Conservation (phyloP, 2,329 filamentous ascomycete genomes). For the Stenocarpella maydis region DNA sequence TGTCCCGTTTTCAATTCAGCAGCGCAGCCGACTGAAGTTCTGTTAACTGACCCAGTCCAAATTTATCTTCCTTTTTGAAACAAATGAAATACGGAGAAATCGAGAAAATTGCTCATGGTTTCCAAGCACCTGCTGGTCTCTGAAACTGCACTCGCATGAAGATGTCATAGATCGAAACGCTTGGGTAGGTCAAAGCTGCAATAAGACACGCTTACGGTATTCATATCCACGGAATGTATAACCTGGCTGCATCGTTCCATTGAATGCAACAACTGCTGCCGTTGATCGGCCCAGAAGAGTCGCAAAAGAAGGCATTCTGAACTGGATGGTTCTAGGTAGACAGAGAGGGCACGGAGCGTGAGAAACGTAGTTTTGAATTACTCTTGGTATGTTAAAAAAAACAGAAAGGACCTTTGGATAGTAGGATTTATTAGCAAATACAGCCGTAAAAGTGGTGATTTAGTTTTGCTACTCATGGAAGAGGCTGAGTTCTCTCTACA, state of each 20-base stretch:
- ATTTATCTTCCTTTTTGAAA: background rate
- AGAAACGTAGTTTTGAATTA: background rate
- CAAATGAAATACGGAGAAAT: background rate
- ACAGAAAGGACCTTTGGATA: background rate
- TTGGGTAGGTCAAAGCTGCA: too few species aligned
- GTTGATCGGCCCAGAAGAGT: background rate
- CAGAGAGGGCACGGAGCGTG: background rate
- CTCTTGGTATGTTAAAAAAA: background rate
- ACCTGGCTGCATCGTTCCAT: slow-evolving; percentile 1
- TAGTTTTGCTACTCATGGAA: background rate
- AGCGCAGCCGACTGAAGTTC: background rate
- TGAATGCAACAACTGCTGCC: background rate
- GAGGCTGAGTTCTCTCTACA: background rate
- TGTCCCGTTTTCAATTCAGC: background rate
- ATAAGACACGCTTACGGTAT: background rate
- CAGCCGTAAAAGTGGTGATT: background rate
- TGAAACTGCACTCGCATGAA: background rate
- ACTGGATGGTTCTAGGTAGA: background rate
- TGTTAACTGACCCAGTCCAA: background rate
- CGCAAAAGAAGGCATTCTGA: background rate
- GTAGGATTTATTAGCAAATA: background rate
- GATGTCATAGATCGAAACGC: too few species aligned
- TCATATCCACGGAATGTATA: background rate
- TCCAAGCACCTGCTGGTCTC: background rate
- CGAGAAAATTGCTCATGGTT: background rate